phyloP scores from a whole-genome alignment of 2,329 filamentous ascomycete species.

The Leptodontidium sp. region DNA sequence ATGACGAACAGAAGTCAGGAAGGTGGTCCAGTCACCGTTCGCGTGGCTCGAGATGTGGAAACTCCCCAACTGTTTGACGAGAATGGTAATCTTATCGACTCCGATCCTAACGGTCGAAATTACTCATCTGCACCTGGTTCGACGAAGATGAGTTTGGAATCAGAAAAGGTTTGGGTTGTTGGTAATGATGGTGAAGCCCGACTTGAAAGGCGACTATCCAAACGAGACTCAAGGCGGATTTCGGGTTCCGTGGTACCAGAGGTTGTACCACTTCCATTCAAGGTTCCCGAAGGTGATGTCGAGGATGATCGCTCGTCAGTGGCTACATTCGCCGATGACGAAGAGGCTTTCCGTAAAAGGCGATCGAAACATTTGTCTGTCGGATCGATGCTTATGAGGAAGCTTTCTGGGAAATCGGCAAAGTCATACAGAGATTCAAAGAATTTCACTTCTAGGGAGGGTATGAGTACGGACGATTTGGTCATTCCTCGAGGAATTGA shows the following conservation, averaged over 20 bases:
- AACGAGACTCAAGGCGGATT: slow-evolving; percentile 41
- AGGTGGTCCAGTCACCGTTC: slow-evolving; percentile 37
- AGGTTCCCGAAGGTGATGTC: slow-evolving; percentile 58
- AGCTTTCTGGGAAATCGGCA: slow-evolving; percentile 37
- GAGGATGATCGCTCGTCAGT: slow-evolving; percentile 68
- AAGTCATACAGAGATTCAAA: slow-evolving; percentile 40
- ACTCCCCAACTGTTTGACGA: slow-evolving; percentile 34
- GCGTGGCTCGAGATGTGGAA: slow-evolving; percentile 37
- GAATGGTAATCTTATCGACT: slow-evolving; percentile 58
- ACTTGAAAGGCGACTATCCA: slow-evolving; percentile 42
- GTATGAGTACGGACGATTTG: slow-evolving; percentile 53
- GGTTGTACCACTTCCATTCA: slow-evolving; percentile 73
- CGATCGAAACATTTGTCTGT: slow-evolving; percentile 59
- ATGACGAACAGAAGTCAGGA: slow-evolving; percentile 52
- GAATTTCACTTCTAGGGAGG: slow-evolving; percentile 38
- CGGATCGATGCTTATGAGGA: slow-evolving; percentile 50
- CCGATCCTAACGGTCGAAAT: slow-evolving; percentile 60
- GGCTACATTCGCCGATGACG: slow-evolving; percentile 72
- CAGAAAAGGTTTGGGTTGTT: slow-evolving; percentile 47
- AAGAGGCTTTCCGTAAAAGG: slow-evolving; percentile 62
- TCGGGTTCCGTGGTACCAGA: slow-evolving; percentile 55
- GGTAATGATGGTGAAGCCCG: slow-evolving; percentile 47
- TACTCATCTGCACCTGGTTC: slow-evolving; percentile 29
- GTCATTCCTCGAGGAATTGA: slow-evolving; percentile 48
- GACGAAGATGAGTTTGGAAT: slow-evolving; percentile 43